Percentiles rank a stretch among this genome's conserved stretches.
These are phyloP conservation scores for Coccomyxa subellipsoidea DNA, from an alignment of 163 green algal genomes.

Conservation along the genomic window DNA sequence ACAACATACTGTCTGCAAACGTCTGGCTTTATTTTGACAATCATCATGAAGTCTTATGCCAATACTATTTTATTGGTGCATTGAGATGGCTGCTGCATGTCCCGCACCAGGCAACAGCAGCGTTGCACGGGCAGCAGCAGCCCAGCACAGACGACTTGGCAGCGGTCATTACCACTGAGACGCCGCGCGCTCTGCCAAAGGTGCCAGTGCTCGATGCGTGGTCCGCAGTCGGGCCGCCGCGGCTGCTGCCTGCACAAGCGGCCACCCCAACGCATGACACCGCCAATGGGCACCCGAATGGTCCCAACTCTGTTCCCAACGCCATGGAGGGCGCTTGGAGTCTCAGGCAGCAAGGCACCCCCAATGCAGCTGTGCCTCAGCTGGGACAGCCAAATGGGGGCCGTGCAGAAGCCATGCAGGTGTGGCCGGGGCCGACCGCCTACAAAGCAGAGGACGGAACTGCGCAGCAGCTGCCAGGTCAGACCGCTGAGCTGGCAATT, in stretches of 20 bases:
- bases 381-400: background rate
- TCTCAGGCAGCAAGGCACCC: background rate
- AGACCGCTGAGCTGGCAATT: background rate
- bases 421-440: background rate
- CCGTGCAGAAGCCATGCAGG: background rate
- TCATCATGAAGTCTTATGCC: too few relatives aligned
- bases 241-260: background rate
- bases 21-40: too few relatives aligned
- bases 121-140: too few relatives aligned
- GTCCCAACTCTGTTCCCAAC: background rate
- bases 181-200: background rate
- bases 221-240: background rate
- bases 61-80: too few relatives aligned
- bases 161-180: too few relatives aligned
- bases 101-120: too few relatives aligned
- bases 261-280: background rate
- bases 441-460: background rate
- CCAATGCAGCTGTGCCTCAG: background rate
- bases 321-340: background rate
- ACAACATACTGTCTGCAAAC: too few relatives aligned
- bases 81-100: too few relatives aligned
- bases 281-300: background rate
- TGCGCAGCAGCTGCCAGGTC: background rate
- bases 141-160: background rate
- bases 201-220: background rate